phyloP scores from a whole-genome alignment of 1,284 basidiomycete genomes.

The Pyrrhoderma lamaoense region DNA sequence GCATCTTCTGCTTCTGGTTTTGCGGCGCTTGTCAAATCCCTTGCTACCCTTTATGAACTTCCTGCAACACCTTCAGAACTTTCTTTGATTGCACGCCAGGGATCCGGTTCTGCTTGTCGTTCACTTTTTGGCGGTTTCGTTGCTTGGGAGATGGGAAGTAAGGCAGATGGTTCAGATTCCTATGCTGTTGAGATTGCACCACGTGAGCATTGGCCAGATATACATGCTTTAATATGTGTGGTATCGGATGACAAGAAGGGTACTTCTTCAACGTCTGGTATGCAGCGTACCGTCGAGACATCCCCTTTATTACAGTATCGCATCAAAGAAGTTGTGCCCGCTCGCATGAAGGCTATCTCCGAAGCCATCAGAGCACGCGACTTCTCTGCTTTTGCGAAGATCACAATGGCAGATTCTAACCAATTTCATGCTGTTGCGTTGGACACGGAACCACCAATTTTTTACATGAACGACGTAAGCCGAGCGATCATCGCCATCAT shows the following conservation, averaged over 20 bases:
- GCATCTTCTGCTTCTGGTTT: constrained; percentile 97
- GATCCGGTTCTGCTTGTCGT: constrained; percentile 95
- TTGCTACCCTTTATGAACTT: constrained; percentile 83
- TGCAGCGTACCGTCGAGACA: constrained; percentile 96
- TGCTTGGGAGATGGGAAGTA: constrained; percentile 83
- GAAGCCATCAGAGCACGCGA: constrained; percentile 75
- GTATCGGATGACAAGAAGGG: constrained; percentile 97
- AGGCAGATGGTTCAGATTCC: constrained; percentile 75
- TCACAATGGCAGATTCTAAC: constrained; percentile 98
- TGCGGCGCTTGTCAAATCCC: constrained; percentile 87
- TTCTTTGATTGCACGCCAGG: constrained; percentile 92
- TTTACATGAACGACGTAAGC: constrained; percentile 98
- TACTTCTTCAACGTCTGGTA: constrained; percentile 90
- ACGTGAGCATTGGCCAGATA: constrained; percentile 85
- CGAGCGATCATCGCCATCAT: constrained; percentile 80
- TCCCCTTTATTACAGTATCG: constrained; percentile 86
- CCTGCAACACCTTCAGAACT: constrained; percentile 62
- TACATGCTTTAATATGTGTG: constrained; percentile 97
- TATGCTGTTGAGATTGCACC: constrained; percentile 86
- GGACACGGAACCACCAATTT: constrained; percentile 96
- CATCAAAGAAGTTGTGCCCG: constrained; percentile 81
- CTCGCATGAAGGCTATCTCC: constrained; percentile 78
- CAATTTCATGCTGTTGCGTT: constrained; percentile 98
- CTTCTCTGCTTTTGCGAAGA: constrained; percentile 83
- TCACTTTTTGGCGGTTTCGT: constrained; percentile 97